Conservation (phyloP, 2,329 filamentous ascomycete species). For the Epichloe scottii region DNA sequence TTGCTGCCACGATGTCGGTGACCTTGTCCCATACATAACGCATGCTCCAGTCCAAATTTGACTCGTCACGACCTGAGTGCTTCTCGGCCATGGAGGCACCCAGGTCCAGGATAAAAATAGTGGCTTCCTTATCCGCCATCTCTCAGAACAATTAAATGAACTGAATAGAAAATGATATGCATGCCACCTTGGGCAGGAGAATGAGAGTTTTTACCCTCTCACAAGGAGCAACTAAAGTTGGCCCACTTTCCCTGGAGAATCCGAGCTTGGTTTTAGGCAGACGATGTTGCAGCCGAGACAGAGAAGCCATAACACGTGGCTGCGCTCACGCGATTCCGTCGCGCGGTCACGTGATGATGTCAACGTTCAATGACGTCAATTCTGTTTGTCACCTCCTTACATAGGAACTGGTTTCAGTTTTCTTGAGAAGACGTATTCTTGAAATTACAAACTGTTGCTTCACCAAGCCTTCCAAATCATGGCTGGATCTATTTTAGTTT, state of each 20-base stretch:
- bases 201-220: not conserved
- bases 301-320: not conserved
- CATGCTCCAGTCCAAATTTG: slow-evolving; percentile 81
- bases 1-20: slow-evolving; percentile 54
- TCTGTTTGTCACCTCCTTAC: not conserved
- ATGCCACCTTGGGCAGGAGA: no score
- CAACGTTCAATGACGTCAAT: slow-evolving; percentile 4
- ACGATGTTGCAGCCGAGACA: slow-evolving; percentile 1
- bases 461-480: slow-evolving; percentile 18
- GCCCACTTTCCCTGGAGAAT: not conserved
- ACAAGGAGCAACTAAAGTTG: not conserved
- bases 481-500: slow-evolving; percentile 41
- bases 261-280: slow-evolving; percentile 10
- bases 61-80: slow-evolving; percentile 57
- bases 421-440: not conserved
- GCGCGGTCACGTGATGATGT: slow-evolving; percentile 19
- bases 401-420: not conserved
- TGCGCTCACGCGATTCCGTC: slow-evolving; percentile 15
- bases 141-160: not conserved
- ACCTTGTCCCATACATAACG: slow-evolving; percentile 90
- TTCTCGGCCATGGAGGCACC: slow-evolving; percentile 71
- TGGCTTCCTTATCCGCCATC: slow-evolving; percentile 91
- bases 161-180: not conserved
- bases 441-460: not conserved
- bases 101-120: slow-evolving; percentile 82